Base-by-base conservation (phyloP, 192 early-diverging fungal genomes). In the Anaeromyces robustus region DNA sequence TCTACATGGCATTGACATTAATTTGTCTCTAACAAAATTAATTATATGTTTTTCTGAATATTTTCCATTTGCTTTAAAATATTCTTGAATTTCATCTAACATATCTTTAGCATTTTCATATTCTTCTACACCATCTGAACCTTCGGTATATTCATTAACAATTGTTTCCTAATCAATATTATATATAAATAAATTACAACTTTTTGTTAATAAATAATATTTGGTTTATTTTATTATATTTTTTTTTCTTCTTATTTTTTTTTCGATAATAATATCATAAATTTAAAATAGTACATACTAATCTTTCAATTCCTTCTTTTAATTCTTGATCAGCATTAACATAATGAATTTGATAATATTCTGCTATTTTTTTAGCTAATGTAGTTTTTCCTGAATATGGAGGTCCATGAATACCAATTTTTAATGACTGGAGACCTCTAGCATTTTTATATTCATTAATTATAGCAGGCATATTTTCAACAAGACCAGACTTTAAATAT, bases 371-470 rank as follows among this genome's bases (percentile, higher is more conserved):
- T 29, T 82, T 43, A 9, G 88, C 84, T 37, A 86, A 86, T 41
- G 82, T 83, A 7, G 88, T 86, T 79, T 91, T 91, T 17, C 90
- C 87, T n/a, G 82, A 83, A 30, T 85, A 87, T 12, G 90, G 90
- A 29, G 90, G 90, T 17, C 90, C 90, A 79, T 90, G 90, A 1
- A 91, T 59, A 22, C 88, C 78, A 30, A 91, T 85, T 68, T 87
- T 86, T 2, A 91, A n/a, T 13, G 90, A 85, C 30, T 82, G 82
- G 26, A 91, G 83, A 3, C 90, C 90, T 37, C 89, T 84, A 2
- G 89, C 90, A 78, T 89, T 85, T 82, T 89, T 90, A 83, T 89
- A 91, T 80, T 90, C 89, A 82, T 89, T 86, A 28, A 91, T 85
- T 31, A 91, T 77, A 28, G 78, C 77, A 0, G 83, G 83, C 29